phyloP scores from a whole-genome alignment of 2,329 filamentous ascomycete genomes.

The Chaetomiaceae sp. region DNA sequence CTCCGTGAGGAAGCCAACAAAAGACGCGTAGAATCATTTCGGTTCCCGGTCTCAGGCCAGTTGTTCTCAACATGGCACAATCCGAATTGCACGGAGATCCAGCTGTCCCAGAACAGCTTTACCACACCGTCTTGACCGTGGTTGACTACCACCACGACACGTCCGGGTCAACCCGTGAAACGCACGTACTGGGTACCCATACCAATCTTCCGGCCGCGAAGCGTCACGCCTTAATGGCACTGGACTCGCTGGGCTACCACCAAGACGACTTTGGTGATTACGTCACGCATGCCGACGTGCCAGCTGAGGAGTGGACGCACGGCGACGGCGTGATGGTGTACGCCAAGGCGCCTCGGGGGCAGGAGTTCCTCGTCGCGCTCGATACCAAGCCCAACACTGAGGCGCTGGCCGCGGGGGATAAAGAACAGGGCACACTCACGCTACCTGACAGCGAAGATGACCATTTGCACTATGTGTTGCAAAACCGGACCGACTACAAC shows the following conservation, averaged over 20 bases:
- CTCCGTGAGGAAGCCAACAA: no score
- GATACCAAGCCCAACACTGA: slow-evolving; percentile 35
- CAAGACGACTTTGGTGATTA: slow-evolving; percentile 34
- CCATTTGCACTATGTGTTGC: slow-evolving; percentile 36
- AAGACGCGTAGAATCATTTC: no score
- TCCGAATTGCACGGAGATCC: neutral
- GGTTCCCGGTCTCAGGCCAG: no score
- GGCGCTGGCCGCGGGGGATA: slow-evolving; percentile 17
- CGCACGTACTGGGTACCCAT: slow-evolving; percentile 36
- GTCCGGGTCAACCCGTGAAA: slow-evolving; percentile 25
- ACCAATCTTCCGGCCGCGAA: slow-evolving; percentile 33
- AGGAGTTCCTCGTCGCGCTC: slow-evolving; percentile 34
- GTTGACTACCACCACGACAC: slow-evolving; percentile 28
- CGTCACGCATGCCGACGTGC: slow-evolving; percentile 17
- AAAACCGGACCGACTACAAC: slow-evolving; percentile 38
- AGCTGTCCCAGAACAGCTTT: slow-evolving; percentile 30
- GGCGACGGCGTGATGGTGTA: slow-evolving; percentile 35
- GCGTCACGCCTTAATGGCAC: slow-evolving; percentile 28
- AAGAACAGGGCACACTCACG: slow-evolving; percentile 13
- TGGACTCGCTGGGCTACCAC: slow-evolving; percentile 32
- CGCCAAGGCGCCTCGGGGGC: slow-evolving; percentile 31
- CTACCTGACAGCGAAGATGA: slow-evolving; percentile 26
- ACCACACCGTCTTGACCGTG: slow-evolving; percentile 33
- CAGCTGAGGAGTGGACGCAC: slow-evolving; percentile 29
- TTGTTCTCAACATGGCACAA: slow-evolving; percentile 3